Conservation (phyloP, 2,329 filamentous ascomycete species). For the Drechslera avenae region DNA sequence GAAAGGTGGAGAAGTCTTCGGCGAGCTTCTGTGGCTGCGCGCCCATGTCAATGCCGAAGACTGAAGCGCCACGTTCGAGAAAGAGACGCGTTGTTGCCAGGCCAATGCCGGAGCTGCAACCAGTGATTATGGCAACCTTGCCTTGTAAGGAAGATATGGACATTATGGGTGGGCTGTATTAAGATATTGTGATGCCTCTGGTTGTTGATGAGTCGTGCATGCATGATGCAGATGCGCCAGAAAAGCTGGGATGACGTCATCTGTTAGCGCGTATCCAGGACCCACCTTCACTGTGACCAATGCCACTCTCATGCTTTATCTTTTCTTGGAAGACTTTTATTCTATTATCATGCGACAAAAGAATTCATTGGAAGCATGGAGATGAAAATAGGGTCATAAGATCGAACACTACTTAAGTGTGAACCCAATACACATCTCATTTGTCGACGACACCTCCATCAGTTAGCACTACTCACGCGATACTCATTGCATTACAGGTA, state of each 20-base stretch:
- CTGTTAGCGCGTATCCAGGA: conserved; percentile 7
- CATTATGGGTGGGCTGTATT: conserved; percentile 9
- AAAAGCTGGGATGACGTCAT: conserved; percentile 21
- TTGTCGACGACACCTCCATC: too few relatives aligned
- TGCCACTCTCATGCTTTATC: too few relatives aligned
- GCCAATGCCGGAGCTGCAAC: conserved; percentile 40
- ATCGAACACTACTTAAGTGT: too few relatives aligned
- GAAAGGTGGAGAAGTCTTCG: conserved; percentile 23
- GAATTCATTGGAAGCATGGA: too few relatives aligned
- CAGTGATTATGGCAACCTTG: conserved; percentile 37
- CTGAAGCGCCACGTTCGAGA: conserved; percentile 29
- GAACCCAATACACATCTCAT: too few relatives aligned
- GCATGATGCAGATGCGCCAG: neutral
- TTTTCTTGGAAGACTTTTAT: too few relatives aligned
- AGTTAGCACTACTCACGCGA: too few relatives aligned
- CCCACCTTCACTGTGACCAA: neutral
- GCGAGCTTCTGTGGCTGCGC: conserved; percentile 23
- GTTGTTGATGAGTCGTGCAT: neutral
- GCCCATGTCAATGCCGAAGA: conserved; percentile 38
- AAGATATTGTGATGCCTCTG: neutral
- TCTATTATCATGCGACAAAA: too few relatives aligned
- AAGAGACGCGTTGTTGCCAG: conserved; percentile 35
- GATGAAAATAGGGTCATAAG: too few relatives aligned
- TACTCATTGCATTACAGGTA: too few relatives aligned
- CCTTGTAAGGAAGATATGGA: conserved; percentile 29